Base-by-base conservation (phyloP, 2,329 filamentous ascomycete species). In the Penicillium sp. region DNA sequence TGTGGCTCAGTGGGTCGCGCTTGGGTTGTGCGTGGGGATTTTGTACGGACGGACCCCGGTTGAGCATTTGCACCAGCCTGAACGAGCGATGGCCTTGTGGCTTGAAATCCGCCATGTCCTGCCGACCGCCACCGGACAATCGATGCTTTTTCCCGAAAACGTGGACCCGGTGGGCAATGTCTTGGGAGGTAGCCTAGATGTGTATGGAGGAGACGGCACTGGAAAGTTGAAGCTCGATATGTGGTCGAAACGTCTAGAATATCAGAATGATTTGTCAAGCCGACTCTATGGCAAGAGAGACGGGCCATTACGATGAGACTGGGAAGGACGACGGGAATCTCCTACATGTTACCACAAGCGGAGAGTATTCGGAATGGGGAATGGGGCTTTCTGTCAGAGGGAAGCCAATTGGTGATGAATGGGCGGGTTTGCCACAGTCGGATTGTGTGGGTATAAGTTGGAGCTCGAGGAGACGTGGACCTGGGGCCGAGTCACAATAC, bases 351-450 rank as follows among this genome's bases (percentile, higher is more conserved):
- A 26, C 24, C 24, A 3, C 24, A 18, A 16, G 28, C 28, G 14
- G 29, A 16, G n/a, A 7, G 14, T 34, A 34, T 20, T 18, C 10
- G 16, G 46, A 44, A n/a, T 13, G 31, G 28, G 28, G 23, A n/a
- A 27, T 10, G 26, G 14, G 14, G 10, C 4, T 18, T 16, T 9
- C 2, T 18, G 31, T 18, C 31, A 18, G 16, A 26, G 24, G 24
- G 11, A 34, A 34, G 4, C 5, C 7, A 16, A 16, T 26, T 9
- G 31, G 14, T 9, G 9, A 34, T 49, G 32, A 26, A 46, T 28
- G n/a, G 35, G 32, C 32, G 38, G 38, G 24, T 45, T 58, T 50
- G 52, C 50, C 56, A 57, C 50, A 35, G 37, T 47, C 44, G 47
- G 47, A n/a, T 50, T 40, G 41, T 47, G 47, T 44, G 31, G 44